Base-by-base conservation (phyloP, 805 yeast species). In the Barnettozyma californica region DNA sequence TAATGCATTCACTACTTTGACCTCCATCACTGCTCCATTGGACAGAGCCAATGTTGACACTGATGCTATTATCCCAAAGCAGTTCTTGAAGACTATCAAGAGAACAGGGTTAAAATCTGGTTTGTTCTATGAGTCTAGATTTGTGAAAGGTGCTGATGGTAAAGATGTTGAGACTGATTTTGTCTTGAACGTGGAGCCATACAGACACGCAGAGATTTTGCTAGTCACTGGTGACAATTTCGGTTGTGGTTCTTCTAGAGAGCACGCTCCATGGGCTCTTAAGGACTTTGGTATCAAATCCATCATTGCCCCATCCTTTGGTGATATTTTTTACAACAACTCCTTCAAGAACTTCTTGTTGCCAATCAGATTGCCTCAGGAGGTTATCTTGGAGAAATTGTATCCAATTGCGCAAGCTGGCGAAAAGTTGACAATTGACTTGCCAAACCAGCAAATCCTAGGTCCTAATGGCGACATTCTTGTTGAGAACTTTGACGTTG, bases 221-320 rank as follows among this genome's bases (percentile, higher is more conserved):
- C 84, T 92, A 58, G 96, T 90, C 51, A 82, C 95, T 39, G 99
- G 99, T 67, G 95, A 88, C 66, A 94, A 94, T 76, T 94, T 94
- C 66, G 99, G 99, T 57, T 94, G 99, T 75, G 99, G 99, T 62
- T 91, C 97, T 37, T 91, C 97, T 2, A 88, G 99, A 78, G 99
- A 94, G 70, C 99, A 94, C 64, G 99, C 99, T 31, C 98, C 99
- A 50, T 94, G 99, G 99, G 98, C 99, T 2, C 77, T 94, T 57
- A 91, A 90, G 62, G 99, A 94, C 71, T 94, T 94, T 63, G 99
- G 99, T 69, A 90, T 94, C 68, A 84, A 87, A 68, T 84, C 92
- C 54, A 87, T 94, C 63, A 91, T 94, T 68, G 98, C 98, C 6
- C 99, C 98, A 49, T 90, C 97, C 0, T 94, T 92, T 60, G 99